Conservation (phyloP, 202 grass and related monocot species). For the Dendrocalamus latiflorus region DNA sequence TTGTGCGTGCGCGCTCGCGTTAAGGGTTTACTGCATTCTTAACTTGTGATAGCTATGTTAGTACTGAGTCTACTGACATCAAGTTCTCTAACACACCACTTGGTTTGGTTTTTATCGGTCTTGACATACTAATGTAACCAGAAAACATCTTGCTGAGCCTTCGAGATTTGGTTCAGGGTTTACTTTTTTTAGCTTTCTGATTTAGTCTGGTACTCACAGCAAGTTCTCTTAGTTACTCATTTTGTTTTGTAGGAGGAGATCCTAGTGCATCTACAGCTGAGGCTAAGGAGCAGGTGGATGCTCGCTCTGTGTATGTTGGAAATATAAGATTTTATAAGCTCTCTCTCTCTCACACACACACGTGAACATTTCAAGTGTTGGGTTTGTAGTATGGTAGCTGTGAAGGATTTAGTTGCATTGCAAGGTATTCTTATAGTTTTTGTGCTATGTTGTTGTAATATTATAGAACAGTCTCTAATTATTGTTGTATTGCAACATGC, state of each 20-base stretch:
- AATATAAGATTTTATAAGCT: constrained; percentile 60
- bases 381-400: not conserved
- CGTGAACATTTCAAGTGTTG: not conserved
- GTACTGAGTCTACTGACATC: too few species aligned
- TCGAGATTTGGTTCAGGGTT: not conserved
- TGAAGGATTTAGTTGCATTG: not conserved
- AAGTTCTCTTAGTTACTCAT: constrained; percentile 2
- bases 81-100: not conserved
- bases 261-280: constrained; percentile 48
- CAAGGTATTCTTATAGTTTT: not conserved
- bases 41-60: not conserved
- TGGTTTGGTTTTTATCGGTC: not conserved
- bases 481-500: too few species aligned
- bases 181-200: not conserved
- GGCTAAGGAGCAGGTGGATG: constrained; percentile 90
- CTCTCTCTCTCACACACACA: not conserved
- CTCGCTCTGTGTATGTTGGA: constrained; percentile 92
- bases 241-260: constrained; percentile 48
- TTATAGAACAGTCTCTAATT: too few species aligned
- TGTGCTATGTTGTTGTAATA: too few species aligned
- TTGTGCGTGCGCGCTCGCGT: not conserved
- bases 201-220: not conserved
- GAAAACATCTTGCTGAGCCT: not conserved
- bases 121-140: not conserved
- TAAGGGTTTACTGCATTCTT: constrained; percentile 7